Evolutionary conservation across 2,329 filamentous ascomycete species (phyloP).

Genomic region (Fusarium sp.): DNA sequence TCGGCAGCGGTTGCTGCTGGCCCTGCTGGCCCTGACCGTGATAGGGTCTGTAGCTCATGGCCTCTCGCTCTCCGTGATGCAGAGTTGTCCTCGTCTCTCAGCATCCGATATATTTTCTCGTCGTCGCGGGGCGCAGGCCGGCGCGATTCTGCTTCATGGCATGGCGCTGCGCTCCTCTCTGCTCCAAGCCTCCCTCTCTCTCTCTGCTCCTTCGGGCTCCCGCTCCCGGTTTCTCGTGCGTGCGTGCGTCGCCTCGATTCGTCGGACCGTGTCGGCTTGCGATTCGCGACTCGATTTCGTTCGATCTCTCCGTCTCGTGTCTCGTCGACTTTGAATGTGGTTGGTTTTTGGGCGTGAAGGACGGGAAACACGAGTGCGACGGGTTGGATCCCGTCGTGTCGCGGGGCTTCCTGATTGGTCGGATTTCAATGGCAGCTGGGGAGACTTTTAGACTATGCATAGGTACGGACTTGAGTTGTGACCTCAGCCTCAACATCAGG

Average conservation of each 20-base stretch:
- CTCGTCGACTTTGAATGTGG: slow-evolving; percentile 26
- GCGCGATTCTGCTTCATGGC: slow-evolving; percentile 44
- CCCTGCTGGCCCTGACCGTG: slow-evolving; percentile 43
- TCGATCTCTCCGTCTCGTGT: slow-evolving; percentile 10
- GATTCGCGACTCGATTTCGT: slow-evolving; percentile 3
- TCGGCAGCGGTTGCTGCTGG: slow-evolving; percentile 39
- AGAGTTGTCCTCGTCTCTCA: slow-evolving; percentile 22
- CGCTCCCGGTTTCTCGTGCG: neutral
- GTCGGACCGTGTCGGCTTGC: slow-evolving; percentile 1
- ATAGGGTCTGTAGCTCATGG: slow-evolving; percentile 50
- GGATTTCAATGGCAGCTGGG: slow-evolving; percentile 15
- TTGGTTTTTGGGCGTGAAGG: slow-evolving; percentile 31
- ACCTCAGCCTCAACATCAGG: neutral
- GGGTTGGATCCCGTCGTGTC: slow-evolving; percentile 37
- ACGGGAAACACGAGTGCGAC: slow-evolving; percentile 40
- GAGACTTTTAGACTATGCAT: slow-evolving; percentile 27
- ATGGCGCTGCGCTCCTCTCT: neutral
- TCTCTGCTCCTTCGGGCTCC: slow-evolving; percentile 5
- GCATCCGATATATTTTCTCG: slow-evolving; percentile 32
- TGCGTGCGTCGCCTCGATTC: slow-evolving; percentile 7
- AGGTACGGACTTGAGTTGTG: neutral
- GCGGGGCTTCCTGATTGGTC: slow-evolving; percentile 37
- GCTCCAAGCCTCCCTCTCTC: no score
- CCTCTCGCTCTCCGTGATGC: slow-evolving; percentile 32
- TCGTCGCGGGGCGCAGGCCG: slow-evolving; percentile 44